Percentiles rank a stretch among this genome's conserved stretches.
Evolutionary conservation across 2,329 filamentous ascomycete species (phyloP).

Genomic region (Pseudocercospora eumusae): DNA sequence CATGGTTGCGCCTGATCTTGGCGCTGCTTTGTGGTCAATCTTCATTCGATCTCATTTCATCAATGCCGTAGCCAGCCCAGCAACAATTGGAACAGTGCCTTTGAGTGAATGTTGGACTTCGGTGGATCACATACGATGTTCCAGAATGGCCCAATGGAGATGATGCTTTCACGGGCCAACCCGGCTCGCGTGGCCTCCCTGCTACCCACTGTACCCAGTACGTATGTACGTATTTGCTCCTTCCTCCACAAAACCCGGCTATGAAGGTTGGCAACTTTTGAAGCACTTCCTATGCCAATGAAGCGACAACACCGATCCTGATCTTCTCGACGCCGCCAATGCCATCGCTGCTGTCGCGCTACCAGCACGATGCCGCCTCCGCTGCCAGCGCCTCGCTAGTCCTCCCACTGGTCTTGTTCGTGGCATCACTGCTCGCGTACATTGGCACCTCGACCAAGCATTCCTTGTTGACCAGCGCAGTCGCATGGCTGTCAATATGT

Average conservation of each 20-base stretch:
- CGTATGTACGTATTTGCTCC: no score
- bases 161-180: not conserved
- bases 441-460: constrained; percentile 23
- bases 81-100: not conserved
- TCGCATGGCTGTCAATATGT: constrained; percentile 48
- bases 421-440: constrained; percentile 35
- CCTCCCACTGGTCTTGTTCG: constrained; percentile 40
- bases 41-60: not conserved
- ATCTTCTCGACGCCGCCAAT: constrained; percentile 17
- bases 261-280: not conserved
- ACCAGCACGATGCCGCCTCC: constrained; percentile 28
- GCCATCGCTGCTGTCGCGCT: constrained; percentile 32
- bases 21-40: not conserved
- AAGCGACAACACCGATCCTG: not conserved
- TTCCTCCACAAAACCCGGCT: not conserved
- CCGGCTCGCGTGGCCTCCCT: not conserved
- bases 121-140: no score
- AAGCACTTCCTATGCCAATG: not conserved
- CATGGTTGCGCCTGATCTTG: not conserved
- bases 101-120: no score
- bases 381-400: constrained; percentile 17
- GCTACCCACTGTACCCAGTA: no score
- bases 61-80: not conserved
- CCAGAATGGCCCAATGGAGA: no score
- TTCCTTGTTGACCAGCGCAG: constrained; percentile 45